These are phyloP conservation scores for Daldinia sp. DNA, from an alignment of 2,329 filamentous ascomycete species.

Conservation along the genomic window DNA sequence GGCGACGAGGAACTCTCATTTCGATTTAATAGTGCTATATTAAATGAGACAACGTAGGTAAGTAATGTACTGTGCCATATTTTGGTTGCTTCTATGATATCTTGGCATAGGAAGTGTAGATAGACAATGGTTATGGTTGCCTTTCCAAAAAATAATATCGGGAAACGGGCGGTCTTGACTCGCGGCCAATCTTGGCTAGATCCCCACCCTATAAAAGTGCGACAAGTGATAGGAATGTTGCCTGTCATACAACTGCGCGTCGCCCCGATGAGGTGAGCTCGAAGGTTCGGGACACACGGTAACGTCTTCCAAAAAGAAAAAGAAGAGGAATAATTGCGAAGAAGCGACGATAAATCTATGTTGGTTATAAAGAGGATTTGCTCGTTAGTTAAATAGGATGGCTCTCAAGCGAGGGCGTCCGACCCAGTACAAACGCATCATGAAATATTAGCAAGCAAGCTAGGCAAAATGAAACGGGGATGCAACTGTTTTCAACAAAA, in stretches of 20 bases:
- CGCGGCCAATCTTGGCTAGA: slow-evolving; percentile 34
- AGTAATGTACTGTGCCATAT: slow-evolving; percentile 13
- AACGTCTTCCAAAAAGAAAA: slow-evolving; percentile 26
- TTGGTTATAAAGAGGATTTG: slow-evolving; percentile 12
- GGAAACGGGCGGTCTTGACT: slow-evolving; percentile 32
- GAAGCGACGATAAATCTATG: slow-evolving; percentile 19
- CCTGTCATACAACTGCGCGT: slow-evolving; percentile 35
- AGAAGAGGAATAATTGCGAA: slow-evolving; percentile 22
- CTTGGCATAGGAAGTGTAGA: slow-evolving; percentile 19
- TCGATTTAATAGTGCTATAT: neutral
- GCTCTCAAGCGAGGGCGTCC: slow-evolving; percentile 12
- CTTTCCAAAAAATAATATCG: slow-evolving; percentile 27
- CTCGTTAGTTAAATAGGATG: neutral
- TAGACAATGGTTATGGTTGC: slow-evolving; percentile 25
- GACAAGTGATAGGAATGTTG: slow-evolving; percentile 39
- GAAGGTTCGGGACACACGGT: slow-evolving; percentile 33
- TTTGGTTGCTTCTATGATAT: slow-evolving; percentile 18
- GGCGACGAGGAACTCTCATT: neutral
- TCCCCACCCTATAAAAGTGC: slow-evolving; percentile 34
- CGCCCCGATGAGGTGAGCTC: slow-evolving; percentile 38
- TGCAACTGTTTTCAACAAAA: slow-evolving; percentile 18
- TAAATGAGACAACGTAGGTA: neutral
- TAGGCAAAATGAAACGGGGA: slow-evolving; percentile 24
- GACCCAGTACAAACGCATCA: slow-evolving; percentile 26
- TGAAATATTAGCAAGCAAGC: slow-evolving; percentile 24